Conservation (phyloP, 371 early-diverging fungal species). For the Chytridium lagenaria region DNA sequence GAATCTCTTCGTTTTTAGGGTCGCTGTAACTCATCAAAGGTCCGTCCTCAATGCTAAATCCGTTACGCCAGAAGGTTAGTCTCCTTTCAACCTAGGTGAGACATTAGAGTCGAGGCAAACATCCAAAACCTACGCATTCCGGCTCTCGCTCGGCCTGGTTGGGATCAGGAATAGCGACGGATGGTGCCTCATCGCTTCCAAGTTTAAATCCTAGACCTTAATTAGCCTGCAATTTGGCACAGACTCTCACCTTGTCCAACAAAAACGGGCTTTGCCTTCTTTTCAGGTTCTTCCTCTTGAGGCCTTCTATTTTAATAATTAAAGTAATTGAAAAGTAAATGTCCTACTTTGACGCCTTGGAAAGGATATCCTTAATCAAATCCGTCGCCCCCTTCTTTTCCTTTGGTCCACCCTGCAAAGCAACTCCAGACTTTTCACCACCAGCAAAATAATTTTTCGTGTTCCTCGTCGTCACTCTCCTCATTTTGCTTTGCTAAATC, state of each 20-base stretch:
- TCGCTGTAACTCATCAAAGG: conserved; percentile 82
- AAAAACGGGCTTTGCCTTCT: conserved; percentile 14
- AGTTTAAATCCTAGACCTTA: not conserved
- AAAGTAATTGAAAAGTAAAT: not conserved
- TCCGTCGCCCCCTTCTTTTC: conserved; percentile 64
- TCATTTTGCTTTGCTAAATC: conserved; percentile 21
- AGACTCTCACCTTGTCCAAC: not conserved
- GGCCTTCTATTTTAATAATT: not conserved
- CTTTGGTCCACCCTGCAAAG: conserved; percentile 61
- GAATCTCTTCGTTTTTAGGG: conserved; percentile 82
- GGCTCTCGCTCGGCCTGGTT: conserved; percentile 17
- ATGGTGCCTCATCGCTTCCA: conserved; percentile 15
- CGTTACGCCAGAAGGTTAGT: conserved; percentile 94
- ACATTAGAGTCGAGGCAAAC: not conserved
- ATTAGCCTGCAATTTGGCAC: conserved; percentile 7
- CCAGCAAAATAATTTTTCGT: conserved; percentile 82
- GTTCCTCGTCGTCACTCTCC: conserved; percentile 54
- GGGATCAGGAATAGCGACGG: not conserved
- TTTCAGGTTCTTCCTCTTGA: not conserved
- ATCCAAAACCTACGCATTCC: conserved; percentile 3
- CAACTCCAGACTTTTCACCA: conserved; percentile 76
- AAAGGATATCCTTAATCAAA: conserved; percentile 78
- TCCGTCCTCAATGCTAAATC: conserved; percentile 95
- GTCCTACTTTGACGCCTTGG: conserved; percentile 77
- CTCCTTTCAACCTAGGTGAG: conserved; percentile 42